These are phyloP conservation scores for Aleurites moluccanus DNA, from an alignment of 441 rosid genomes.

Conservation along the genomic window DNA sequence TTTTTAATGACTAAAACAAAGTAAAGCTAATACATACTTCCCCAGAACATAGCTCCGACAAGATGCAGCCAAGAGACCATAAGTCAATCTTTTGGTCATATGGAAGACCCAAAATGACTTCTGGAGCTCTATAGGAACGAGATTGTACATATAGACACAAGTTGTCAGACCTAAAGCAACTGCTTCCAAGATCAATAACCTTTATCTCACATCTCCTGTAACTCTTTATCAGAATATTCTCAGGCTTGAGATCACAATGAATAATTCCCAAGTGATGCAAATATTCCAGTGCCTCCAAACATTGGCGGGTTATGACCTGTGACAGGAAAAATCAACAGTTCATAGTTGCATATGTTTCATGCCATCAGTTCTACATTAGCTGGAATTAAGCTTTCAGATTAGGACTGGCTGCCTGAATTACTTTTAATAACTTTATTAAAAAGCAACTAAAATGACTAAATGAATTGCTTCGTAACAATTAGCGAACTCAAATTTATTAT, in stretches of 20 bases:
- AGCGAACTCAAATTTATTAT: not conserved
- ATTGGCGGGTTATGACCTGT: conserved; percentile 76
- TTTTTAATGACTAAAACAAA: conserved; percentile 2
- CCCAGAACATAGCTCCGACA: conserved; percentile 90
- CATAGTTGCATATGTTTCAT: not conserved
- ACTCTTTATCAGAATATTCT: conserved; percentile 82
- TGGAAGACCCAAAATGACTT: conserved; percentile 91
- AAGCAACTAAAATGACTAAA: not conserved
- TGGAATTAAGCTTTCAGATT: not conserved
- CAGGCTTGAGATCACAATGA: conserved; percentile 96
- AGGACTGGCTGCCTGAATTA: not conserved
- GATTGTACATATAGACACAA: conserved; percentile 87
- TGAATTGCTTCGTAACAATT: not conserved
- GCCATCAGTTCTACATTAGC: not conserved
- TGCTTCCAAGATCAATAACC: conserved; percentile 96
- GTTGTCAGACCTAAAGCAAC: conserved; percentile 81
- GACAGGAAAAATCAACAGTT: conserved; percentile 3
- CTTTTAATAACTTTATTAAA: not conserved
- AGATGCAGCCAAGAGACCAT: conserved; percentile 97
- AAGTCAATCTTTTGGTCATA: conserved; percentile 87
- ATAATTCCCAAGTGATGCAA: conserved; percentile 83
- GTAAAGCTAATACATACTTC: conserved; percentile 53
- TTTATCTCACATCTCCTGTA: conserved; percentile 74
- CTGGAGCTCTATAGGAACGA: conserved; percentile 95
- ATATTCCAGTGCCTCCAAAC: conserved; percentile 86